These are phyloP conservation scores for Phytophthora ohioensis DNA, from an alignment of 352 stramenopile species.

Conservation along the genomic window DNA sequence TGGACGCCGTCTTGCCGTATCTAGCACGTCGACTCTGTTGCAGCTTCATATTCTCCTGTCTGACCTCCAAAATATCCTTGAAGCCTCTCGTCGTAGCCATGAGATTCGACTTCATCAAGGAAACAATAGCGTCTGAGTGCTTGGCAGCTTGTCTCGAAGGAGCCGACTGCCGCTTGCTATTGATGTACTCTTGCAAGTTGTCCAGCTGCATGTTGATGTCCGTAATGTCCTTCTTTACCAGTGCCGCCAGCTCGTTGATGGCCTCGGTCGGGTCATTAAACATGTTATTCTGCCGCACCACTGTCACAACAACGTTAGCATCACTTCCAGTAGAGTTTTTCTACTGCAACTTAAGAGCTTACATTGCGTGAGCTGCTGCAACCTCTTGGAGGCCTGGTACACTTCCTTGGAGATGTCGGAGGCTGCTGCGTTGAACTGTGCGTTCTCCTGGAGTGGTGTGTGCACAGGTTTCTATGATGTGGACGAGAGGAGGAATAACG, in stretches of 20 bases:
- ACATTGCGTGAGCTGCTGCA: slow-evolving; percentile 86
- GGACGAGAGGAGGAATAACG: background rate
- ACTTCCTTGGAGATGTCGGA: slow-evolving; percentile 88
- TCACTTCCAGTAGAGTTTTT: background rate
- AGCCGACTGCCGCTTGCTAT: slow-evolving; percentile 67
- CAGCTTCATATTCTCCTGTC: slow-evolving; percentile 90
- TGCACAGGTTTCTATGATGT: slow-evolving; percentile 50
- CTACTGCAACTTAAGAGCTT: slow-evolving; percentile 29
- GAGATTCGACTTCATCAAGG: slow-evolving; percentile 86
- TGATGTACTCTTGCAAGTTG: slow-evolving; percentile 84
- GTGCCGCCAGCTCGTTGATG: slow-evolving; percentile 83
- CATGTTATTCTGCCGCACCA: slow-evolving; percentile 91
- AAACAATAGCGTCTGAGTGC: slow-evolving; percentile 86
- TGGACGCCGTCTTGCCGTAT: slow-evolving; percentile 82
- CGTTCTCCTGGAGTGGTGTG: slow-evolving; percentile 72
- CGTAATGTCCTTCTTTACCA: slow-evolving; percentile 91
- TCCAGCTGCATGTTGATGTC: slow-evolving; percentile 89
- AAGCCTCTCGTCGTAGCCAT: slow-evolving; percentile 84
- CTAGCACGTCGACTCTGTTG: slow-evolving; percentile 80
- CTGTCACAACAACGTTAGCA: slow-evolving; percentile 35
- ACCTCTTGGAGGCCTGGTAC: slow-evolving; percentile 76
- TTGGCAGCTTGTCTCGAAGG: slow-evolving; percentile 76
- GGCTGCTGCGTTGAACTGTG: slow-evolving; percentile 81
- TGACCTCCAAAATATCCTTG: slow-evolving; percentile 87
- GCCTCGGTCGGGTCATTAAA: slow-evolving; percentile 88